A percentile compares a stretch with the other conserved stretches of the same genome.
phyloP scores from a whole-genome alignment of 495 filamentous ascomycete species.

The Lasiosphaeris hirsuta region DNA sequence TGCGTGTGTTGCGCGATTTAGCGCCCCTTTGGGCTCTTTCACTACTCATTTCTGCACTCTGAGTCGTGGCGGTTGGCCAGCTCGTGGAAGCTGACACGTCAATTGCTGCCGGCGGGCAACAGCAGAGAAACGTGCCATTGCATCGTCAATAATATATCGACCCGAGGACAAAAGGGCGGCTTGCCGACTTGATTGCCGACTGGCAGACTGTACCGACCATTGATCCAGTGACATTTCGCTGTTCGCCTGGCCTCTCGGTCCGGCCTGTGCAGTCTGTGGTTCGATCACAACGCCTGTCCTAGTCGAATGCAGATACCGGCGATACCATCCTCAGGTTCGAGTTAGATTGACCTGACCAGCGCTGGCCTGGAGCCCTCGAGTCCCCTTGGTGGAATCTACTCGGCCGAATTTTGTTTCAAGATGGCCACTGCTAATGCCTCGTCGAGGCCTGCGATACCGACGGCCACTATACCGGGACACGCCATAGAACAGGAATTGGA shows the following conservation, averaged over 20 bases:
- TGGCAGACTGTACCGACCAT: not conserved
- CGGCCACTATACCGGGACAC: slow-evolving; percentile 1
- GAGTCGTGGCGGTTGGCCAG: not conserved
- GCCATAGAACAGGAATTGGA: not conserved
- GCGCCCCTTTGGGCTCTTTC: not conserved
- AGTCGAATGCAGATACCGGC: too few relatives aligned
- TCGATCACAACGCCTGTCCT: too few relatives aligned
- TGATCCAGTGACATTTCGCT: not conserved
- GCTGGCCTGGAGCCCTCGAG: not conserved
- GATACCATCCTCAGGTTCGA: not conserved
- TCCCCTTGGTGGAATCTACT: not conserved
- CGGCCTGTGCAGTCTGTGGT: too few relatives aligned
- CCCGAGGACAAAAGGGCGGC: not conserved
- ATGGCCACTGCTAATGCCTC: not conserved
- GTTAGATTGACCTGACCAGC: not conserved
- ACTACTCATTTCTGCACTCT: not conserved
- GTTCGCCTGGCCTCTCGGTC: too few relatives aligned
- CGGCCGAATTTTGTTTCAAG: slow-evolving; percentile 7
- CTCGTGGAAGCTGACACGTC: slow-evolving; percentile 3
- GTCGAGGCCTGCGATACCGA: not conserved
- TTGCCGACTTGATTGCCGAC: not conserved
- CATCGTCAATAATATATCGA: slow-evolving; percentile 5
- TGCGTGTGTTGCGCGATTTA: slow-evolving; percentile 24
- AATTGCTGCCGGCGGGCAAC: not conserved
- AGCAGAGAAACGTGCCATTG: slow-evolving; percentile 17